These are phyloP conservation scores for Fusarium anguioides DNA, from an alignment of 2,329 filamentous ascomycete species.

Conservation along the genomic window DNA sequence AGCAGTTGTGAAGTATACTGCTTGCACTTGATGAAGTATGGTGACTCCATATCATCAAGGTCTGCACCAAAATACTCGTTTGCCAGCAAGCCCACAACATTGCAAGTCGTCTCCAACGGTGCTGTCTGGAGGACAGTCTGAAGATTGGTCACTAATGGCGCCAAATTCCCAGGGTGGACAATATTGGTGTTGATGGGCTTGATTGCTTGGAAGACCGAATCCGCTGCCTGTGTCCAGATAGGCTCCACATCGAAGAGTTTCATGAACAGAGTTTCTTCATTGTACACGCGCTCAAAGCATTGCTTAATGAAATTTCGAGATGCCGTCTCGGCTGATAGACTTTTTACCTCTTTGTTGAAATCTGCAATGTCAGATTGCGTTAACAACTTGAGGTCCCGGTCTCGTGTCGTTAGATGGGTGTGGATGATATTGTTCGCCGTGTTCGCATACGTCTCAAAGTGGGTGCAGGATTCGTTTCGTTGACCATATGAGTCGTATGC, in stretches of 20 bases:
- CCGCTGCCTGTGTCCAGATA: constrained; percentile 60
- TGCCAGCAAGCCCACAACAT: constrained; percentile 67
- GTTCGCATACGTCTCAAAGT: constrained; percentile 64
- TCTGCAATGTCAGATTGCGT: constrained; percentile 65
- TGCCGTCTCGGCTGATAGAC: constrained; percentile 63
- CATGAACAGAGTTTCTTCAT: constrained; percentile 64
- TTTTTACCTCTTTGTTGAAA: constrained; percentile 65
- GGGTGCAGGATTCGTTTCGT: constrained; percentile 55
- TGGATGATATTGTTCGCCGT: constrained; percentile 66
- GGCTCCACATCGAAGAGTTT: constrained; percentile 68
- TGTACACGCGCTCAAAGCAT: constrained; percentile 67
- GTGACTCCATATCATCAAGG: constrained; percentile 67
- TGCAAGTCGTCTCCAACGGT: constrained; percentile 63
- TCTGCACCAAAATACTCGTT: constrained; percentile 68
- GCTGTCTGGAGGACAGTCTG: constrained; percentile 61
- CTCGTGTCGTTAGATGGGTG: constrained; percentile 63
- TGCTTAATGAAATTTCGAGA: constrained; percentile 69
- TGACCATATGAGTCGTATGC: constrained; percentile 65
- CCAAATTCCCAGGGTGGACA: constrained; percentile 65
- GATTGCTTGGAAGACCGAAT: constrained; percentile 63
- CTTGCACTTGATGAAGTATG: constrained; percentile 64
- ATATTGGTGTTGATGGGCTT: constrained; percentile 63
- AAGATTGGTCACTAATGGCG: constrained; percentile 61
- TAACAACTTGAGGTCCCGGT: constrained; percentile 64
- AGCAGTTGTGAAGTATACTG: constrained; percentile 67